phyloP scores from a whole-genome alignment of 2,329 filamentous ascomycete species.

The Cladosporium sp. region DNA sequence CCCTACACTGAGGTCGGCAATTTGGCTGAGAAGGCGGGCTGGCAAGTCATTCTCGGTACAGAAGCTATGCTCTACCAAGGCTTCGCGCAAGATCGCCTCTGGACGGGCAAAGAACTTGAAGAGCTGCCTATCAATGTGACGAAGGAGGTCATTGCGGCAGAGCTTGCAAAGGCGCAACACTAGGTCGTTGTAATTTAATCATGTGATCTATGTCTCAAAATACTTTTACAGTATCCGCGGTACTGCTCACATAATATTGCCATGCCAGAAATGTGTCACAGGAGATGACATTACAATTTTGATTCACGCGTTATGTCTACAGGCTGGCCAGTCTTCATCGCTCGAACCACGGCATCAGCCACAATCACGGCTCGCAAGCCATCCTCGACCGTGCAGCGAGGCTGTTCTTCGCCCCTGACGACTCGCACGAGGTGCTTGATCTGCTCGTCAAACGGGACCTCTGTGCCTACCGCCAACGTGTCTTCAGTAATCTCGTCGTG shows the following conservation, averaged over 20 bases:
- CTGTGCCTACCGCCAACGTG: conserved; percentile 33
- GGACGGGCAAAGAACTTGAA: conserved; percentile 62
- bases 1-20: conserved; percentile 67
- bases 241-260: neutral
- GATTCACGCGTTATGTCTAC: conserved; percentile 18
- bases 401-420: conserved; percentile 43
- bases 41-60: conserved; percentile 73
- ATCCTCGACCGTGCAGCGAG: conserved; percentile 51
- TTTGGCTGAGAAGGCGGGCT: conserved; percentile 61
- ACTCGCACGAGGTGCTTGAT: conserved; percentile 54
- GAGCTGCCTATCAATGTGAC: conserved; percentile 62
- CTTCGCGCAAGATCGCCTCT: conserved; percentile 60
- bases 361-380: conserved; percentile 55
- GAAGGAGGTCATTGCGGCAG: conserved; percentile 52
- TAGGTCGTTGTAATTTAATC: neutral
- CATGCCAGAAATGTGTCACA: neutral
- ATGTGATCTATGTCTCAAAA: conserved; percentile 1
- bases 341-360: conserved; percentile 52
- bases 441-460: conserved; percentile 55
- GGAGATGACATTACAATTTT: neutral
- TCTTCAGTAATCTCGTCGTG: conserved; percentile 38
- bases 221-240: neutral
- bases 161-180: conserved; percentile 26
- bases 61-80: conserved; percentile 63
- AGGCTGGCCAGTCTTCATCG: conserved; percentile 40